Percentiles rank a stretch among this genome's conserved stretches.
These are phyloP conservation scores for Calamus simplicifolius DNA, from an alignment of 176 grass and related monocot genomes.

Conservation along the genomic window DNA sequence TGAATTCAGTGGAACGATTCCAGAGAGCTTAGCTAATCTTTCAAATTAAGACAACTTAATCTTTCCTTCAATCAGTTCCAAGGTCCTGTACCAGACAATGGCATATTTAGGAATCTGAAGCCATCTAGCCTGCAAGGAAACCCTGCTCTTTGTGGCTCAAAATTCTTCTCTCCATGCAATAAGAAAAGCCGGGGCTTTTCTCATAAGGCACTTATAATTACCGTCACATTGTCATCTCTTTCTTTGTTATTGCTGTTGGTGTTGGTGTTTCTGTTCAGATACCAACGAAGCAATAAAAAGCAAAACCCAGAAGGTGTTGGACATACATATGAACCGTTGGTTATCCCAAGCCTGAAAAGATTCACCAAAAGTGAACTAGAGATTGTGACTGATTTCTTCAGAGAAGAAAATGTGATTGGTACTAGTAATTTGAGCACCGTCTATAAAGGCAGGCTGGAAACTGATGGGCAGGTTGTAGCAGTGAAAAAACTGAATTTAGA, in stretches of 20 bases:
- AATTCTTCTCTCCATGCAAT: slow-evolving; percentile 40
- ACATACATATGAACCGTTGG: slow-evolving; percentile 13
- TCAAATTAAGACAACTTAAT: slow-evolving; percentile 45
- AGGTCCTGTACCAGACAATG: slow-evolving; percentile 42
- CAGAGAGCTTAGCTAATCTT: slow-evolving; percentile 45
- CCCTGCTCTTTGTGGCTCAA: slow-evolving; percentile 53
- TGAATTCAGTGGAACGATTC: slow-evolving; percentile 51
- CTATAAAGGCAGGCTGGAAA: slow-evolving; percentile 51
- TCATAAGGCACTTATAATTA: slow-evolving; percentile 31
- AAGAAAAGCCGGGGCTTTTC: slow-evolving; percentile 27
- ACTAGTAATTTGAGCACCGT: slow-evolving; percentile 76
- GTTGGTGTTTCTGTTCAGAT: slow-evolving; percentile 10
- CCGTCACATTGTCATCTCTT: slow-evolving; percentile 28
- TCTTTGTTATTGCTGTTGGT: slow-evolving; percentile 36
- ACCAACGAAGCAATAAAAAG: slow-evolving; percentile 29
- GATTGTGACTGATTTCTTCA: slow-evolving; percentile 45
- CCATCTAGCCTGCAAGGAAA: slow-evolving; percentile 56
- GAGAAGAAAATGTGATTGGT: slow-evolving; percentile 54
- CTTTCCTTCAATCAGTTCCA: slow-evolving; percentile 59
- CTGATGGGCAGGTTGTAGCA: slow-evolving; percentile 33
- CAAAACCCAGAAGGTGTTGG: not conserved
- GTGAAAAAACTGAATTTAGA: slow-evolving; percentile 82
- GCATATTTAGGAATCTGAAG: slow-evolving; percentile 54
- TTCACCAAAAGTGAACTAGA: slow-evolving; percentile 50
- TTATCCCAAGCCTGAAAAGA: slow-evolving; percentile 59